Evolutionary conservation across 2,329 filamentous ascomycete species (phyloP).

Genomic region (Fusarium acutatum): DNA sequence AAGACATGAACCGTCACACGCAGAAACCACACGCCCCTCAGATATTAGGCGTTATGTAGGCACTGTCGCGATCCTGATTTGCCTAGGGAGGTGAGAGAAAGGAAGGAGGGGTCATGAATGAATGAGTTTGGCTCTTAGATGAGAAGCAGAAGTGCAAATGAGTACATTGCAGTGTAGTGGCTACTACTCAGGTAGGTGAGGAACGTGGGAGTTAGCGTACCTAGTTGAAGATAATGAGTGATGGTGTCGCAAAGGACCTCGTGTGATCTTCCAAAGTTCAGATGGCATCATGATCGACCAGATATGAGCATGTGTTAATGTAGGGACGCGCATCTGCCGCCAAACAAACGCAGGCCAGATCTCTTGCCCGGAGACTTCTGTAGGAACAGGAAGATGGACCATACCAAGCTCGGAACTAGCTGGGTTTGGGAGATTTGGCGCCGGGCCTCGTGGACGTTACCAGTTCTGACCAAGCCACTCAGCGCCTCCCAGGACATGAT

Average conservation of each 20-base stretch:
- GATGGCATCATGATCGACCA: slow-evolving; percentile 32
- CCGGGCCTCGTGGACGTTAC: slow-evolving; percentile 37
- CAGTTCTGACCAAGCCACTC: slow-evolving; percentile 35
- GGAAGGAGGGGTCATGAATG: slow-evolving; percentile 12
- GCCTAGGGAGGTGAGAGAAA: background rate
- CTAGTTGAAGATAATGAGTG: slow-evolving; percentile 7
- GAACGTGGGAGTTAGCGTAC: background rate
- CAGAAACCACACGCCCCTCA: slow-evolving; percentile 31
- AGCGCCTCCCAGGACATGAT: slow-evolving; percentile 22
- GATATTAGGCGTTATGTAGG: slow-evolving; percentile 10
- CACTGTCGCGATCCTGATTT: slow-evolving; percentile 19
- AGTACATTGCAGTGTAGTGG: background rate
- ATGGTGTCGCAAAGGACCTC: slow-evolving; percentile 19
- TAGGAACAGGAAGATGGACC: slow-evolving; percentile 33
- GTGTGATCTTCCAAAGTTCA: slow-evolving; percentile 24
- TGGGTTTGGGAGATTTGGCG: slow-evolving; percentile 33
- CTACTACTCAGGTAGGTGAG: background rate
- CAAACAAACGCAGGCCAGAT: slow-evolving; percentile 30
- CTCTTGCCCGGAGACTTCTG: slow-evolving; percentile 29
- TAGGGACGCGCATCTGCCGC: slow-evolving; percentile 41
- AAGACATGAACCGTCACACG: slow-evolving; percentile 40
- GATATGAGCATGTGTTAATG: slow-evolving; percentile 24
- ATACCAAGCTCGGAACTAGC: slow-evolving; percentile 28
- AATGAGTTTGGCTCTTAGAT: slow-evolving; percentile 8
- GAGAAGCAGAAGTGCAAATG: slow-evolving; percentile 3